Base-by-base conservation (phyloP, 192 early-diverging fungal genomes). In the Podila epicladia region DNA sequence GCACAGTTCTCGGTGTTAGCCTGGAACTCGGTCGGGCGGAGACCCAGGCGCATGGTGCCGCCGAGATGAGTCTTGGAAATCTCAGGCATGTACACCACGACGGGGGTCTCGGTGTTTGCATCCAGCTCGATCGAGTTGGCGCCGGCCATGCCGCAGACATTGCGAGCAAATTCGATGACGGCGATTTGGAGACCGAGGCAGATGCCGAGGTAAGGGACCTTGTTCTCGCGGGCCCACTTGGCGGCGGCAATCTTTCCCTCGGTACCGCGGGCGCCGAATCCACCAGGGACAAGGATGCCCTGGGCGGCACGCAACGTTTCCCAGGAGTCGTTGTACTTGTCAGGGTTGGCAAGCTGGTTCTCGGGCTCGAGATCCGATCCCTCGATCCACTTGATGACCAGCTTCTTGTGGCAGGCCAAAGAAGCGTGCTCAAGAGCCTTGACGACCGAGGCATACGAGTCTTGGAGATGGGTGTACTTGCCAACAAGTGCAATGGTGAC, bases 61-160 rank as follows among this genome's bases (percentile, higher is more conserved):
- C 98, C 98, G 85, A 99, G 85, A 55, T 95, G 92, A 19, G 94
- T 94, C 69, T 90, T 93, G 58, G 91, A 91, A 83, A 98, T 96
- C 83, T 99, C 98, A 41, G 98, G 98, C 98, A 99, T 99, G 84
- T 94, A 97, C 8, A 99, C 85, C 26, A 99, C 93, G 12, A 95
- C 93, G 12, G 91, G 91, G 32, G 87, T 86, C 8, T 80, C 85
- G n/a, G 94, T 91, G 62, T 93, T 82, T 24, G 90, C 85, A 64
- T 89, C 91, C 59, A 98, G 85, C 82, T 99, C 98, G 62, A 92
- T 91, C 11, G 96, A 97, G 75, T 95, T 88, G 24, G 97, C 97
- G 26, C 82, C 87, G 19, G 65, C 55, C 72, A 98, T 86, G 41
- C 91, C 93, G 69, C 92, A 94, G 19, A 97, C 93, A 71, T 97